Conservation (phyloP, 2,329 filamentous ascomycete genomes). For the Paecilomyces dactylethromorphus region DNA sequence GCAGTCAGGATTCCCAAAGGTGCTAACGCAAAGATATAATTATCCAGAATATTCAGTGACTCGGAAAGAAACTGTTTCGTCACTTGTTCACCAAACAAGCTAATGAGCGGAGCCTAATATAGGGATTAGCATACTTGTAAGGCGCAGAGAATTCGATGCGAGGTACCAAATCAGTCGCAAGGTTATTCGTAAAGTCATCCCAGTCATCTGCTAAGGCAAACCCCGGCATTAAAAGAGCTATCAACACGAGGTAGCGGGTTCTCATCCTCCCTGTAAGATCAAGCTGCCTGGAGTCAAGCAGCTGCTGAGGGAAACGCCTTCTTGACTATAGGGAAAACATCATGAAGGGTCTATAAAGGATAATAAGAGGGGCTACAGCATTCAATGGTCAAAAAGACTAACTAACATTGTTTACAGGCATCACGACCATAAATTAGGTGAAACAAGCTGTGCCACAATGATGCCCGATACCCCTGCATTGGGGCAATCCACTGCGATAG, state of each 20-base stretch:
- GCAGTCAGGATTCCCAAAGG: conserved; percentile 42
- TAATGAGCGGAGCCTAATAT: conserved; percentile 26
- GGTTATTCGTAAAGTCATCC: conserved; percentile 34
- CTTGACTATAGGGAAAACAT: not conserved
- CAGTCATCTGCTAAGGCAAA: conserved; percentile 20
- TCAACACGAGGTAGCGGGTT: not conserved
- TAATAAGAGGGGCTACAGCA: too few relatives aligned
- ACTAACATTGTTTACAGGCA: not conserved
- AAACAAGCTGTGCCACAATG: not conserved
- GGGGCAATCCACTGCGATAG: not conserved
- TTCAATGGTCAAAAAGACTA: not conserved
- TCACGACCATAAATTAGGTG: not conserved
- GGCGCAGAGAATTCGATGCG: not conserved
- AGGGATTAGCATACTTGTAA: not conserved
- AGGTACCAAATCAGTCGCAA: conserved; percentile 31
- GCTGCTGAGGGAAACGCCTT: not conserved
- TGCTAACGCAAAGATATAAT: conserved; percentile 41
- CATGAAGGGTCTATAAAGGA: not conserved
- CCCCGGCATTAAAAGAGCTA: conserved; percentile 11
- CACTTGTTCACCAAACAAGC: conserved; percentile 42
- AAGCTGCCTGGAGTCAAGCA: not conserved
- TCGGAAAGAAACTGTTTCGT: conserved; percentile 46
- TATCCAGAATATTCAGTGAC: conserved; percentile 34
- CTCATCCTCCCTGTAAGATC: not conserved
- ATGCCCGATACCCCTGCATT: not conserved